Evolutionary conservation across 169 alveolate species (phyloP).

Genomic region (Eimeria sp.): DNA sequence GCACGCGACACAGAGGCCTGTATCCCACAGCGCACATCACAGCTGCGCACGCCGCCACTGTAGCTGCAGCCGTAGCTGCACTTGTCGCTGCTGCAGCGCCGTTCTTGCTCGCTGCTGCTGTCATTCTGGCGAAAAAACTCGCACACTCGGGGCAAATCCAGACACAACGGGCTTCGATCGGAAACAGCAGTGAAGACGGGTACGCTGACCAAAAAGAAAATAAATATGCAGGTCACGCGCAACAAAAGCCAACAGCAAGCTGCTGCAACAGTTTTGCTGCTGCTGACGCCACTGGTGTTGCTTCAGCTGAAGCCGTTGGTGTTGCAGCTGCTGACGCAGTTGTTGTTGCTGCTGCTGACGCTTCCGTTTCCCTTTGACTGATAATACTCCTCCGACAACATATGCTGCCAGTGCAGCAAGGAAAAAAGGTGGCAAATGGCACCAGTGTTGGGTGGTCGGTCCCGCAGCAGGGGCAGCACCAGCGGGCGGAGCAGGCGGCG

Average conservation of each 20-base stretch:
- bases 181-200: not conserved
- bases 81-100: conserved; percentile 42
- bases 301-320: not conserved
- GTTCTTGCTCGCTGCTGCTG: not conserved
- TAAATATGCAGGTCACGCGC: conserved; percentile 3
- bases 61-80: conserved; percentile 33
- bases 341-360: conserved; percentile 28
- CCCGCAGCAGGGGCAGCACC: conserved; percentile 30
- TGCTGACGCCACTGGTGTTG: not conserved
- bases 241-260: not conserved
- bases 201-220: not conserved
- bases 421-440: conserved; percentile 31
- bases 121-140: not conserved
- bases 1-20: conserved; percentile 37
- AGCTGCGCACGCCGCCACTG: conserved; percentile 29
- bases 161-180: not conserved
- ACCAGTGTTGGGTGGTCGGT: conserved; percentile 27
- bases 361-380: not conserved
- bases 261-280: conserved; percentile 14
- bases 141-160: not conserved
- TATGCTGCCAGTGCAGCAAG: not conserved
- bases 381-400: not conserved
- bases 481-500: not conserved
- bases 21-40: conserved; percentile 37
- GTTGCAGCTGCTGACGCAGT: conserved; percentile 6